A percentile compares a stretch with the other conserved stretches of the same genome.
These are phyloP conservation scores for Mucuna pruriens DNA, from an alignment of 306 rosid species.

Conservation along the genomic window DNA sequence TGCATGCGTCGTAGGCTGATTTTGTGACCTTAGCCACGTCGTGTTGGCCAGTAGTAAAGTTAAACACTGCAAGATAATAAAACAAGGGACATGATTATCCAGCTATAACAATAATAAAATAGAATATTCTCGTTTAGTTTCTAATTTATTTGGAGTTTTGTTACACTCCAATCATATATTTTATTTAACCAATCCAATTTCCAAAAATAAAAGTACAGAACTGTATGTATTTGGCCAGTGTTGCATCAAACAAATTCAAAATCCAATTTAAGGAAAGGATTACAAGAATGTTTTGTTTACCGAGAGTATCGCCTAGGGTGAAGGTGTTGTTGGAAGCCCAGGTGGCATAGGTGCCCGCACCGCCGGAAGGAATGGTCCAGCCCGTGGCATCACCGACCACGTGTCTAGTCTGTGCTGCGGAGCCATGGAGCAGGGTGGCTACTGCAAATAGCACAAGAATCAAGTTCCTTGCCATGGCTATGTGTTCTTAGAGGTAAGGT, in stretches of 20 bases:
- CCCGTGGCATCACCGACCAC: slow-evolving; percentile 65
- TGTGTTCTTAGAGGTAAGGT: slow-evolving; percentile 56
- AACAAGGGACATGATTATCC: no score
- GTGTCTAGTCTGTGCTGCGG: slow-evolving; percentile 50
- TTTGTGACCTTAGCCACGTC: slow-evolving; percentile 63
- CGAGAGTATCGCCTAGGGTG: slow-evolving; percentile 58
- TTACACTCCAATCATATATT: no score
- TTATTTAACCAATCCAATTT: no score
- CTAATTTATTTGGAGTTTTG: no score
- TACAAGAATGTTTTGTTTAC: slow-evolving; percentile 31
- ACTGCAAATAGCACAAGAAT: slow-evolving; percentile 39
- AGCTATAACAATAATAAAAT: no score
- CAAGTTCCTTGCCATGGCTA: slow-evolving; percentile 55
- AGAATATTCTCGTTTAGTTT: no score
- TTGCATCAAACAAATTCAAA: no score
- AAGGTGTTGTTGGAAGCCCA: slow-evolving; percentile 74
- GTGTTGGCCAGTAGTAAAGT: slow-evolving; percentile 45
- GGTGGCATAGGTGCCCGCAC: slow-evolving; percentile 36
- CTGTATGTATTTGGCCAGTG: no score
- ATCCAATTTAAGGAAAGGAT: not conserved
- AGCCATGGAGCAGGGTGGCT: slow-evolving; percentile 49
- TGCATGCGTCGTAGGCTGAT: slow-evolving; percentile 56
- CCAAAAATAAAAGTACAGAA: no score
- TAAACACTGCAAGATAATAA: slow-evolving; percentile 77
- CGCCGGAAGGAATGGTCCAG: slow-evolving; percentile 60